Conservation (phyloP, 495 filamentous ascomycete genomes). For the Gamarada debralockiae region DNA sequence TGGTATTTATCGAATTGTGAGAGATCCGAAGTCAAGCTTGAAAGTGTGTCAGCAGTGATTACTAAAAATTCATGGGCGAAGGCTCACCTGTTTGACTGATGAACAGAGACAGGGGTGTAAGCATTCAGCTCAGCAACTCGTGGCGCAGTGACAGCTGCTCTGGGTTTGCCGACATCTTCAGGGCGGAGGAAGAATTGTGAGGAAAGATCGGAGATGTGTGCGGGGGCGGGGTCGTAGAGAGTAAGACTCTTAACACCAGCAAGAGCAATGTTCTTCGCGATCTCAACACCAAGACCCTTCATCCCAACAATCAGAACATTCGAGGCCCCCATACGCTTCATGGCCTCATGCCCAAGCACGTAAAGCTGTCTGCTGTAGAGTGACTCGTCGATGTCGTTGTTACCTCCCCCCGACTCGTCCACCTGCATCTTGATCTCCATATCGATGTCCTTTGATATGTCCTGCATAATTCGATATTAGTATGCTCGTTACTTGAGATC, state of each 20-base stretch:
- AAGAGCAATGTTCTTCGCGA: slow-evolving; percentile 98
- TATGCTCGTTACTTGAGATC: not conserved
- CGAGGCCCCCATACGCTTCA: slow-evolving; percentile 98
- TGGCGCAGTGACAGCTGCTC: slow-evolving; percentile 81
- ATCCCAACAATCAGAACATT: slow-evolving; percentile 91
- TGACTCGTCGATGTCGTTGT: slow-evolving; percentile 83
- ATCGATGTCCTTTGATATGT: slow-evolving; percentile 38
- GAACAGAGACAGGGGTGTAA: slow-evolving; percentile 84
- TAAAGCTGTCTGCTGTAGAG: slow-evolving; percentile 98
- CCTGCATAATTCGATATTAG: slow-evolving; percentile 26
- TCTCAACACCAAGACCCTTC: slow-evolving; percentile 93
- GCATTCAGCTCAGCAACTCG: slow-evolving; percentile 93
- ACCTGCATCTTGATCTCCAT: slow-evolving; percentile 81
- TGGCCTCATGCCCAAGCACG: slow-evolving; percentile 97
- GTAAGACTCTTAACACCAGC: slow-evolving; percentile 85
- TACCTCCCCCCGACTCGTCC: slow-evolving; percentile 44
- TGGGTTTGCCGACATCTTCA: slow-evolving; percentile 87
- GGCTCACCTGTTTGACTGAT: slow-evolving; percentile 45
- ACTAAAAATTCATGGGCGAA: not conserved
- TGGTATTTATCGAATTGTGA: slow-evolving; percentile 81
- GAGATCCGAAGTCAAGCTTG: slow-evolving; percentile 53
- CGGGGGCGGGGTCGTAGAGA: slow-evolving; percentile 78
- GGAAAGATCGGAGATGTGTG: slow-evolving; percentile 79
- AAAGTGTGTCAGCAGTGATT: slow-evolving; percentile 6
- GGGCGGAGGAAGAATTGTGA: slow-evolving; percentile 93